Conservation (phyloP, 1,284 basidiomycete species). For the Pseudozyma hubeiensis region DNA sequence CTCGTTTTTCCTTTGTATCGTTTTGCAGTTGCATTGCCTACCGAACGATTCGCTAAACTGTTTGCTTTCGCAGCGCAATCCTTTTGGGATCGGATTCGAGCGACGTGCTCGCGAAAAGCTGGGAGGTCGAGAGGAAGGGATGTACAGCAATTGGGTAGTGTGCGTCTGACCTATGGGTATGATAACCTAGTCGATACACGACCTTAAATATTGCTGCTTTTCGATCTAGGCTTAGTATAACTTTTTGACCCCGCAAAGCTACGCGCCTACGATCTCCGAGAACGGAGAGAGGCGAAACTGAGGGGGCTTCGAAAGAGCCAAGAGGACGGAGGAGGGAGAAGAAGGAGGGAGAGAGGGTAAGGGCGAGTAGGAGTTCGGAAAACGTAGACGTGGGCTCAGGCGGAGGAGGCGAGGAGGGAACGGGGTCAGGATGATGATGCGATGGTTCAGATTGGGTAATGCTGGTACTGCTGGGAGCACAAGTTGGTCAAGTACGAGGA, state of each 20-base stretch:
- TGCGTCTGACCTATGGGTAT: slow-evolving; percentile 37
- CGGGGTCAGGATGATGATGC: too few species aligned
- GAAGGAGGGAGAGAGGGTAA: not conserved
- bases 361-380: too few species aligned
- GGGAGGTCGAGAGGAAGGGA: not conserved
- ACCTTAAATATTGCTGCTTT: slow-evolving; percentile 46
- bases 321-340: not conserved
- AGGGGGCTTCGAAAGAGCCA: slow-evolving; percentile 54
- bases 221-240: slow-evolving; percentile 42
- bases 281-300: slow-evolving; percentile 35
- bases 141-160: slow-evolving; percentile 57
- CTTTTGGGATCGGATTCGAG: too few species aligned
- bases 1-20: too few species aligned
- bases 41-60: too few species aligned
- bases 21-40: too few species aligned
- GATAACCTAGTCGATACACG: slow-evolving; percentile 40
- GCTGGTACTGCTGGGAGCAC: too few species aligned
- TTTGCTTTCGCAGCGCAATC: too few species aligned
- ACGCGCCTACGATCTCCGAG: slow-evolving; percentile 41
- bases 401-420: not conserved
- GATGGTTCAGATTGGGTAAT: too few species aligned
- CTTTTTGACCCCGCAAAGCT: slow-evolving; percentile 56
- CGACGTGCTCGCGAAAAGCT: not conserved
- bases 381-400: not conserved
- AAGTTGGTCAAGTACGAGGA: too few species aligned